Conservation (phyloP, 495 filamentous ascomycete genomes). For the Tricharina praecox region DNA sequence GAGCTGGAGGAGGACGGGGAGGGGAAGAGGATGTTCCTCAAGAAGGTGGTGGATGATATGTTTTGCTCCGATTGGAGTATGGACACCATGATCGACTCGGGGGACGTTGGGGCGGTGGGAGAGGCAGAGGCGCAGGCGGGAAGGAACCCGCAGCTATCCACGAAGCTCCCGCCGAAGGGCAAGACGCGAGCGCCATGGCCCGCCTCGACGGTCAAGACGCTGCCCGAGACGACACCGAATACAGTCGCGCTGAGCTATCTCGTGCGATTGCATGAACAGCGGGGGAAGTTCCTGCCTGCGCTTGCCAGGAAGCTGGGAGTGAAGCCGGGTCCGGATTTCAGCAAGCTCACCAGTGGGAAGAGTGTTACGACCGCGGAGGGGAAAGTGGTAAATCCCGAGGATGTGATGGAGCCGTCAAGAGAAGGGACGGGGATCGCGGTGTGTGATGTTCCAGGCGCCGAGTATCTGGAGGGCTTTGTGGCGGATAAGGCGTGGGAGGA, state of each 20-base stretch:
- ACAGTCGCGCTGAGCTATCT: constrained; percentile 67
- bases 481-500: constrained; percentile 54
- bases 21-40: neutral
- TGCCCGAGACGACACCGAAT: constrained; percentile 40
- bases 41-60: constrained; percentile 19
- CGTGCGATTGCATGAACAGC: constrained; percentile 49
- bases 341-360: constrained; percentile 34
- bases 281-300: constrained; percentile 61
- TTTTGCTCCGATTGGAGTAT: constrained; percentile 23
- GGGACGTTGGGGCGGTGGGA: neutral
- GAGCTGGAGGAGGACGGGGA: neutral
- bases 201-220: constrained; percentile 51
- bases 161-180: constrained; percentile 12
- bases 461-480: constrained; percentile 52
- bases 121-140: neutral
- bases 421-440: constrained; percentile 50
- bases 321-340: constrained; percentile 34
- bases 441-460: constrained; percentile 51
- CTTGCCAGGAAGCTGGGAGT: constrained; percentile 47
- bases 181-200: constrained; percentile 56
- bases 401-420: constrained; percentile 42
- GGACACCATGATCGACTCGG: constrained; percentile 19
- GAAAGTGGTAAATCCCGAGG: constrained; percentile 33
- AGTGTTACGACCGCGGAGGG: constrained; percentile 39
- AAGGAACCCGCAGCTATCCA: constrained; percentile 21